phyloP scores from a whole-genome alignment of 768 basidiomycete species.

The Cantharellus cinnabarinus region DNA sequence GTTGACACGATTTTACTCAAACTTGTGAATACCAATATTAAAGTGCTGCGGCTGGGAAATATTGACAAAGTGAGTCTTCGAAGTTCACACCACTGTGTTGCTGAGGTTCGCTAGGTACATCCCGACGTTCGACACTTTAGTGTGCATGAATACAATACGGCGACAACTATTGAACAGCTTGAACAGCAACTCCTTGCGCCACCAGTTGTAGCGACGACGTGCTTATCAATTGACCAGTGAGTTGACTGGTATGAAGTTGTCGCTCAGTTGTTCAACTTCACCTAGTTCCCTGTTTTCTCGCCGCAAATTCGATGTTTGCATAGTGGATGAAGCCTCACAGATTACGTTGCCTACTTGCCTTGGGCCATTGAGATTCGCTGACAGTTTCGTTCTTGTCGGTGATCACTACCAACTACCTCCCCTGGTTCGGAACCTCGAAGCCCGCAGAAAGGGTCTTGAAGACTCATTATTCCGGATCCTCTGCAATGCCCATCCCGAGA shows the following conservation, averaged over 20 bases:
- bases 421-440: conserved; percentile 61
- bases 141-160: conserved; percentile 30
- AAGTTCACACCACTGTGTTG: neutral
- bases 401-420: conserved; percentile 97
- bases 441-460: conserved; percentile 73
- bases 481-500: conserved; percentile 67
- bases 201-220: conserved; percentile 90
- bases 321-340: conserved; percentile 95
- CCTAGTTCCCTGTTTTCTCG: conserved; percentile 63
- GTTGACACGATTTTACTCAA: conserved; percentile 94
- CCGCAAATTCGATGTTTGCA: conserved; percentile 84
- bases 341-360: conserved; percentile 91
- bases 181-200: conserved; percentile 71
- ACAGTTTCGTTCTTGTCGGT: conserved; percentile 85
- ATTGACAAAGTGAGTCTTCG: conserved; percentile 52
- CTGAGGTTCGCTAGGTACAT: conserved; percentile 38
- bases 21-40: conserved; percentile 41
- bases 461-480: conserved; percentile 75
- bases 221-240: conserved; percentile 83
- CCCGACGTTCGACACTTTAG: conserved; percentile 58
- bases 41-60: conserved; percentile 73
- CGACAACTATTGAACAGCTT: conserved; percentile 59
- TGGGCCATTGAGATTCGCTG: conserved; percentile 77
- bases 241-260: conserved; percentile 13
- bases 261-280: neutral